phyloP scores from a whole-genome alignment of 441 rosid genomes.

The Eruca vesicaria region DNA sequence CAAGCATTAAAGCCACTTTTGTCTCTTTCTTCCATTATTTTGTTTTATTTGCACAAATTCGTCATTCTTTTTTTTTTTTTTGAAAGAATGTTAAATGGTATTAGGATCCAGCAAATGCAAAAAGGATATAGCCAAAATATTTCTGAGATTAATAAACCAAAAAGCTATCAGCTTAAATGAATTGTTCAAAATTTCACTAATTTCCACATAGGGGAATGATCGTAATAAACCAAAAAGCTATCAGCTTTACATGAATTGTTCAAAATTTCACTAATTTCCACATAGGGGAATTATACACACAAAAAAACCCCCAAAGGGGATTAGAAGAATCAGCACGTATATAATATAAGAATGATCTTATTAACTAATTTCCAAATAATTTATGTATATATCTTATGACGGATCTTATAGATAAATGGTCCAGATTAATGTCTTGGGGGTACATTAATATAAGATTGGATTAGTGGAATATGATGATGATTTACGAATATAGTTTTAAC shows the following conservation, averaged over 20 bases:
- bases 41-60: neutral
- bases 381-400: neutral
- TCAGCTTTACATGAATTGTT: neutral
- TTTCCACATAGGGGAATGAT: too few species aligned
- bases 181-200: neutral
- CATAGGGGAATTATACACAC: too few species aligned
- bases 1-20: constrained; percentile 32
- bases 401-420: neutral
- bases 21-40: constrained; percentile 20
- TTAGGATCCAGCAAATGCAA: too few species aligned
- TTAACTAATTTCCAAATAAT: neutral
- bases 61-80: constrained; percentile 11
- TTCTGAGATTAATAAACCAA: neutral
- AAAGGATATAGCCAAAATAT: neutral
- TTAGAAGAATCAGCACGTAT: neutral
- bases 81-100: neutral
- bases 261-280: neutral
- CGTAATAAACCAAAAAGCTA: neutral
- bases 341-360: neutral
- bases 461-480: neutral
- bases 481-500: neutral
- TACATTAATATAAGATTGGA: neutral
- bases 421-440: neutral
- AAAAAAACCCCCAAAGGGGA: too few species aligned
- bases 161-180: neutral